Evolutionary conservation across 805 yeast genomes (phyloP).

Genomic region (Saturnispora sekii): DNA sequence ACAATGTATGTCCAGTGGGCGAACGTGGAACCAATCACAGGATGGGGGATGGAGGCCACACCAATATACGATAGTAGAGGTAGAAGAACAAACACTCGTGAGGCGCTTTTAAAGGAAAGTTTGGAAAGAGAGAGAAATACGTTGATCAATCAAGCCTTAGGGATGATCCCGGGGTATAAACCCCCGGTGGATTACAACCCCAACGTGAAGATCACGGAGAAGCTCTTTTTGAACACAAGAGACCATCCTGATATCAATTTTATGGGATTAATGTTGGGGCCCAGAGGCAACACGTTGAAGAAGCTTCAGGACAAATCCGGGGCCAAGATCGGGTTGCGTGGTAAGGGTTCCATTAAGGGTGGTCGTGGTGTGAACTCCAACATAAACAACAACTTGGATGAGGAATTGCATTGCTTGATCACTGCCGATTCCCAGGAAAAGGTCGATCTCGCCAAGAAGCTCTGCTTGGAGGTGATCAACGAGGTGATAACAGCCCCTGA

Average conservation of each 20-base stretch:
- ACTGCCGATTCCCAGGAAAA: slow-evolving; percentile 76
- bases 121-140: slow-evolving; percentile 73
- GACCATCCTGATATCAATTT: slow-evolving; percentile 90
- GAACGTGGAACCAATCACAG: not conserved
- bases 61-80: slow-evolving; percentile 83
- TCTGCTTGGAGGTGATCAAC: slow-evolving; percentile 66
- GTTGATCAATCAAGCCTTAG: slow-evolving; percentile 66
- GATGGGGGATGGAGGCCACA: slow-evolving; percentile 62
- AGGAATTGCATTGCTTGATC: slow-evolving; percentile 81
- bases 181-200: slow-evolving; percentile 69
- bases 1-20: slow-evolving; percentile 12
- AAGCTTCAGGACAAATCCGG: slow-evolving; percentile 77
- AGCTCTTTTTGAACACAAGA: slow-evolving; percentile 72
- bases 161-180: slow-evolving; percentile 60
- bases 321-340: slow-evolving; percentile 84
- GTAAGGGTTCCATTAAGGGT: slow-evolving; percentile 92
- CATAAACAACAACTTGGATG: slow-evolving; percentile 48
- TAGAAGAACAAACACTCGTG: slow-evolving; percentile 77
- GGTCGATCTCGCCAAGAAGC: slow-evolving; percentile 61
- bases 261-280: slow-evolving; percentile 85
- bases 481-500: slow-evolving; percentile 85
- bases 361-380: slow-evolving; percentile 46
- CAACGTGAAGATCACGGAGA: slow-evolving; percentile 58
- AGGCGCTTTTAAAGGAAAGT: slow-evolving; percentile 46
- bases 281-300: slow-evolving; percentile 86